Percentiles rank a stretch among this genome's conserved stretches.
Evolutionary conservation across 805 yeast genomes (phyloP).

Genomic region (Clavispora vitiphila): DNA sequence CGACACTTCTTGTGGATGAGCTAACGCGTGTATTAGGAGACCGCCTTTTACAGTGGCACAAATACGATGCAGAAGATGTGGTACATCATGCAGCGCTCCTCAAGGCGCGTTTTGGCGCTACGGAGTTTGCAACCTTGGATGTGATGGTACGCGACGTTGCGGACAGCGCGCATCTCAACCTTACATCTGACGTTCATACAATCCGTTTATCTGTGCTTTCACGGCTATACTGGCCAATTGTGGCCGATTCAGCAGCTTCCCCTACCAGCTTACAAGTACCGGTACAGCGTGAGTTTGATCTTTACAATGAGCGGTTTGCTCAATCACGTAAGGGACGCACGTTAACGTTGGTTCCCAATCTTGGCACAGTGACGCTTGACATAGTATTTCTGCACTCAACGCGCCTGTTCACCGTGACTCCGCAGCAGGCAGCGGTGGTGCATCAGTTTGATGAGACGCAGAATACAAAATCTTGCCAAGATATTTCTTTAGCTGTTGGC

Average conservation of each 20-base stretch:
- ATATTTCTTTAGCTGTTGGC: constrained; percentile 16
- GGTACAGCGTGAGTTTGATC: constrained; percentile 37
- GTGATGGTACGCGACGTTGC: constrained; percentile 77
- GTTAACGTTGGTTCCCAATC: constrained; percentile 50
- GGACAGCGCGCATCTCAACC: constrained; percentile 48
- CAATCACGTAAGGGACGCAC: constrained; percentile 51
- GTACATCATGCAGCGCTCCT: constrained; percentile 45
- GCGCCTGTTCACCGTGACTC: constrained; percentile 46
- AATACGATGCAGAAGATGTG: constrained; percentile 38
- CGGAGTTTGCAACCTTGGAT: constrained; percentile 64
- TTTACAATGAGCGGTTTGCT: constrained; percentile 42
- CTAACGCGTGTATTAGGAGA: constrained; percentile 57
- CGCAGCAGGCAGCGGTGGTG: constrained; percentile 67
- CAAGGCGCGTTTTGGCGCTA: constrained; percentile 60
- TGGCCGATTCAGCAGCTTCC: constrained; percentile 26
- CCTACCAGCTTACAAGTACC: constrained; percentile 49
- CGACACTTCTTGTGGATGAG: constrained; percentile 61
- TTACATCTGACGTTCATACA: constrained; percentile 3
- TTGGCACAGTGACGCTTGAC: constrained; percentile 60
- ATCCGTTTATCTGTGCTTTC: constrained; percentile 63
- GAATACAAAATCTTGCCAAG: constrained; percentile 27
- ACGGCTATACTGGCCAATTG: constrained; percentile 74
- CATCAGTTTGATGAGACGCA: constrained; percentile 38
- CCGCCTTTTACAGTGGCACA: constrained; percentile 42
- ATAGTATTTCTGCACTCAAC: constrained; percentile 29